Evolutionary conservation across 1,284 basidiomycete genomes (phyloP).

Genomic region (Trametes polyzona): DNA sequence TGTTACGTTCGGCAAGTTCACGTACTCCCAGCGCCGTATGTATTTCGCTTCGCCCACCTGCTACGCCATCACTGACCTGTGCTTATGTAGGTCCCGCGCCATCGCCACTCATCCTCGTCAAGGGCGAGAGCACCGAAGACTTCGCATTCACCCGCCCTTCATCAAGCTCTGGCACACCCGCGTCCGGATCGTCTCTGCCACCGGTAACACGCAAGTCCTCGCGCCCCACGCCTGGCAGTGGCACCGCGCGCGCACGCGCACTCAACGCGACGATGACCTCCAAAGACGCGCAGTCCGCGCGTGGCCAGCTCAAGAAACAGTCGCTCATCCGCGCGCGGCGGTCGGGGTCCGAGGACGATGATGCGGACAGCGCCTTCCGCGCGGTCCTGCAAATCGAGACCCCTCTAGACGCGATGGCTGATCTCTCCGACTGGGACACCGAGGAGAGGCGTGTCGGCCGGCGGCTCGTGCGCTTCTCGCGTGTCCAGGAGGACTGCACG

Average conservation of each 20-base stretch:
- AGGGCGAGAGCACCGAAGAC: slow-evolving; percentile 8
- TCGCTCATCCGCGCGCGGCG: slow-evolving; percentile 43
- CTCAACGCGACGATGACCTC: slow-evolving; percentile 18
- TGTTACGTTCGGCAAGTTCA: slow-evolving; percentile 71
- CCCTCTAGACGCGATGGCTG: slow-evolving; percentile 54
- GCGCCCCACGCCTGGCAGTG: slow-evolving; percentile 18
- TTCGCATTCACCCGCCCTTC: neutral
- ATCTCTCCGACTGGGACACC: slow-evolving; percentile 50
- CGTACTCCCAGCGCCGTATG: slow-evolving; percentile 59
- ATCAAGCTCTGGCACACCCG: slow-evolving; percentile 3
- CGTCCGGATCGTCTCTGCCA: neutral
- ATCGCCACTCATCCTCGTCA: slow-evolving; percentile 10
- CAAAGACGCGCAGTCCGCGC: slow-evolving; percentile 19
- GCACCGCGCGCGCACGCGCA: slow-evolving; percentile 19
- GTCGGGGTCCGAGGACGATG: slow-evolving; percentile 35
- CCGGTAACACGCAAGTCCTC: slow-evolving; percentile 14
- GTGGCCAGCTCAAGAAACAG: slow-evolving; percentile 31
- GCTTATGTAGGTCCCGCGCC: slow-evolving; percentile 7
- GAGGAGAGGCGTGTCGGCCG: slow-evolving; percentile 63
- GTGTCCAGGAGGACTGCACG: slow-evolving; percentile 60
- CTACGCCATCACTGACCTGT: neutral
- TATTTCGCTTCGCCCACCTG: slow-evolving; percentile 10
- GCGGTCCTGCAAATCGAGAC: slow-evolving; percentile 62
- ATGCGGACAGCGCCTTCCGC: slow-evolving; percentile 43
- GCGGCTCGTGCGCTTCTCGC: slow-evolving; percentile 72